These are phyloP conservation scores for Aspergillus sp. DNA, from an alignment of 2,329 filamentous ascomycete genomes.

Conservation along the genomic window DNA sequence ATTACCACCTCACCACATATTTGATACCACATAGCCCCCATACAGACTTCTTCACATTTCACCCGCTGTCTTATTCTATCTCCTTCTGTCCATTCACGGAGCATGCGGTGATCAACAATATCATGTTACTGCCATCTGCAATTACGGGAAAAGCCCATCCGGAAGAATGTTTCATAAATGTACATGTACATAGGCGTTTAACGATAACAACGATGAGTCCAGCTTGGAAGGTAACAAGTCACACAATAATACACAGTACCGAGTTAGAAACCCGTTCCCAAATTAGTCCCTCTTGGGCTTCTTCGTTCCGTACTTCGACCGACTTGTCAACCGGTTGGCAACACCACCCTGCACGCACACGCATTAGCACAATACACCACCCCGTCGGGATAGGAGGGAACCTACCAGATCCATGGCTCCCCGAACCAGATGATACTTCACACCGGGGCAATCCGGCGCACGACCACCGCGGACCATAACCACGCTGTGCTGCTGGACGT, in stretches of 20 bases:
- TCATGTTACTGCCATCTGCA: background rate
- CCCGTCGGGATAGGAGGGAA: constrained; percentile 20
- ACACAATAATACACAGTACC: background rate
- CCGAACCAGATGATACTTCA: constrained; percentile 89
- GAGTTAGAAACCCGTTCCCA: background rate
- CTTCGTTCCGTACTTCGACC: constrained; percentile 98
- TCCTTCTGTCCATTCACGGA: background rate
- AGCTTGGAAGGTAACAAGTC: background rate
- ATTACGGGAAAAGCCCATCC: background rate
- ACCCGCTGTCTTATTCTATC: background rate
- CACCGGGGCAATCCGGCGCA: constrained; percentile 96
- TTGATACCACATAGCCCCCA: background rate
- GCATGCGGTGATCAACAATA: background rate
- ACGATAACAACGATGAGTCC: constrained; percentile 9
- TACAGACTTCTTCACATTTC: background rate
- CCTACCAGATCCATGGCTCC: constrained; percentile 90
- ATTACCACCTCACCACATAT: background rate
- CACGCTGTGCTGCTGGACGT: constrained; percentile 97
- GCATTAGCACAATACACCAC: constrained; percentile 22
- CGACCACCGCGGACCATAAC: constrained; percentile 92
- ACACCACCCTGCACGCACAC: constrained; percentile 71
- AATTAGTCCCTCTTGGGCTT: constrained; percentile 81
- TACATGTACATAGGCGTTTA: constrained; percentile 15
- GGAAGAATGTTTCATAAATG: constrained; percentile 9
- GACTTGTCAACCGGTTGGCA: constrained; percentile 73